phyloP scores from a whole-genome alignment of 108 stramenopile species.

The Mayamaea pseudoterrestris region DNA sequence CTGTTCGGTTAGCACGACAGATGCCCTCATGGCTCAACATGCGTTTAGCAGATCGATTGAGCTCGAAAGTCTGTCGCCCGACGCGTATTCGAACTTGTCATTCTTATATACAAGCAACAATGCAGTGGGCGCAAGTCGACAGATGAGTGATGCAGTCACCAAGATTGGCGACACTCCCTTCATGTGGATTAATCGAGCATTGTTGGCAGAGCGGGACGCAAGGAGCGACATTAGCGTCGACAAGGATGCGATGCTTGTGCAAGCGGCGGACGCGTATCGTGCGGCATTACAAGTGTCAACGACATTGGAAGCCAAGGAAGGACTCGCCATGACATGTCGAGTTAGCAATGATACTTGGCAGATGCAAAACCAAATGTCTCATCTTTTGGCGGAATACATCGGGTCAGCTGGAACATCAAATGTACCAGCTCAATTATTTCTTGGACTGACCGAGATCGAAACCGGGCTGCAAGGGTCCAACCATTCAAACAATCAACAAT shows the following conservation, averaged over 20 bases:
- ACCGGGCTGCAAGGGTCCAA: no score
- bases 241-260: constrained; percentile 8
- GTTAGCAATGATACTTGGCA: no score
- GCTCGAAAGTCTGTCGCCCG: constrained; percentile 36
- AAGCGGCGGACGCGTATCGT: constrained; percentile 56
- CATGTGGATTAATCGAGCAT: constrained; percentile 72
- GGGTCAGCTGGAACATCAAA: no score
- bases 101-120: constrained; percentile 39
- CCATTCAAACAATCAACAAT: no score
- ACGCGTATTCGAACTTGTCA: constrained; percentile 55
- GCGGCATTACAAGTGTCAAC: constrained; percentile 54
- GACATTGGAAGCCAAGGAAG: no score
- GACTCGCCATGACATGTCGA: no score
- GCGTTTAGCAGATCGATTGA: constrained; percentile 45
- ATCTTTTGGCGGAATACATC: no score
- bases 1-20: constrained; percentile 23
- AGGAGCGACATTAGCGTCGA: constrained; percentile 11
- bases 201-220: constrained; percentile 40
- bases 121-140: constrained; percentile 17
- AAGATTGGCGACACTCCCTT: constrained; percentile 61
- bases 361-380: no score
- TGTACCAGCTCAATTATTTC: no score
- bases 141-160: constrained; percentile 42
- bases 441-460: no score
- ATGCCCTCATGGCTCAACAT: constrained; percentile 60